Evolutionary conservation across 2,329 filamentous ascomycete genomes (phyloP).

Genomic region (Colletotrichum filicis): DNA sequence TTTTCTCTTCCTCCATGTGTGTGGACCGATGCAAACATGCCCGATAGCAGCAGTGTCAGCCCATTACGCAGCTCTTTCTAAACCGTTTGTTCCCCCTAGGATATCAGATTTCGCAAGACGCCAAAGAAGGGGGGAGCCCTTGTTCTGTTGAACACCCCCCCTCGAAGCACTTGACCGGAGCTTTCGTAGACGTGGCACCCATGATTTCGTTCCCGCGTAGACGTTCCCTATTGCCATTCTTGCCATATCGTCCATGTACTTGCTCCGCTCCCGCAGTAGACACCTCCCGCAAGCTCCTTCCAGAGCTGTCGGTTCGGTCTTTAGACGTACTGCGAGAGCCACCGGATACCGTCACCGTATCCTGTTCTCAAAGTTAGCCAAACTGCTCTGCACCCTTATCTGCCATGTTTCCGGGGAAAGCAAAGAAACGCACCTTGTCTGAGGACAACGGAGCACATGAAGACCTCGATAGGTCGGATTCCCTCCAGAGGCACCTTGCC

Average conservation of each 20-base stretch:
- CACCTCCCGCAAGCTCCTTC: constrained; percentile 21
- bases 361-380: constrained; percentile 54
- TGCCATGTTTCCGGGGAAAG: neutral
- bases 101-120: constrained; percentile 10
- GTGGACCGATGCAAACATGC: neutral
- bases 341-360: constrained; percentile 91
- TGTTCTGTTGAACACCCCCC: neutral
- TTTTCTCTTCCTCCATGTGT: neutral
- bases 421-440: constrained; percentile 75
- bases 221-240: constrained; percentile 16
- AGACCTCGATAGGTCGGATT: constrained; percentile 94
- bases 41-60: constrained; percentile 11
- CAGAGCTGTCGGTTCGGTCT: constrained; percentile 32
- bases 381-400: neutral
- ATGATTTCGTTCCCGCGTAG: constrained; percentile 16
- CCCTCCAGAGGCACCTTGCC: constrained; percentile 93
- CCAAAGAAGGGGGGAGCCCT: neutral
- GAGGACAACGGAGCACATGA: constrained; percentile 99
- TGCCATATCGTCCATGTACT: constrained; percentile 19
- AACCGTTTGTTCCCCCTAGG: neutral
- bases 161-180: constrained; percentile 16
- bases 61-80: constrained; percentile 23
- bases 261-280: constrained; percentile 20
- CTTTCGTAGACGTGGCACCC: constrained; percentile 27
- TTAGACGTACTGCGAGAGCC: constrained; percentile 93